Conservation (phyloP, 805 yeast genomes). For the Kluyveromyces starmeri region DNA sequence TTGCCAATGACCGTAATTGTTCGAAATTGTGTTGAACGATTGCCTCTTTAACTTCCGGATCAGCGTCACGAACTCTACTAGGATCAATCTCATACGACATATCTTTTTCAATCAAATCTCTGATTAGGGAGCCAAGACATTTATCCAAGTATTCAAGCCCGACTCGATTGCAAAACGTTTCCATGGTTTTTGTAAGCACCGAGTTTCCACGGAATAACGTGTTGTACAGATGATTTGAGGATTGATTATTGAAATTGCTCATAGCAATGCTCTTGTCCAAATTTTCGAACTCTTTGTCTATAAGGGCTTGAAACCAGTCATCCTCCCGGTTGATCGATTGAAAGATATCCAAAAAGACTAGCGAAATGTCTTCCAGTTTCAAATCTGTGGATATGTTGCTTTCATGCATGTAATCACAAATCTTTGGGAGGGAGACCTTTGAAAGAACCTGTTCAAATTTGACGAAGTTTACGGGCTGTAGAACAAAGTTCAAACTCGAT, state of each 20-base stretch:
- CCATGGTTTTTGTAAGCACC: constrained; percentile 72
- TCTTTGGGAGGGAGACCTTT: constrained; percentile 42
- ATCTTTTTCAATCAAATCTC: constrained; percentile 41
- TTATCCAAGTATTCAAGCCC: constrained; percentile 74
- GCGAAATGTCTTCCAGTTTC: constrained; percentile 46
- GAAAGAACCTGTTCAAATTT: constrained; percentile 53
- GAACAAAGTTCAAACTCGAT: constrained; percentile 44
- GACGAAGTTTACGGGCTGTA: constrained; percentile 52
- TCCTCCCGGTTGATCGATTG: constrained; percentile 61
- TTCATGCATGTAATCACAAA: constrained; percentile 36
- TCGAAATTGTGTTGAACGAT: constrained; percentile 40
- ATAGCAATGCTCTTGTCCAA: constrained; percentile 18
- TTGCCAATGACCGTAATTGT: constrained; percentile 42
- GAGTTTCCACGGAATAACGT: constrained; percentile 80
- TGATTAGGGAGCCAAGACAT: constrained; percentile 62
- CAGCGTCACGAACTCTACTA: constrained; percentile 34
- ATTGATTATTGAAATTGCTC: constrained; percentile 17
- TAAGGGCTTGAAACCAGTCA: constrained; percentile 63
- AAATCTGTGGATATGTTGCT: constrained; percentile 25
- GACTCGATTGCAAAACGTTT: constrained; percentile 60
- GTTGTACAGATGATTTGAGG: constrained; percentile 35
- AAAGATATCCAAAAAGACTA: constrained; percentile 61
- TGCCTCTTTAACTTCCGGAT: constrained; percentile 28
- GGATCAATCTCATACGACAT: constrained; percentile 81
- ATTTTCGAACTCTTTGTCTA: constrained; percentile 54